Evolutionary conservation across 202 grass and related monocot genomes (phyloP), one percentile per base, ranked within the genome.

Genomic region (Cymbopogon flexuosus): DNA sequence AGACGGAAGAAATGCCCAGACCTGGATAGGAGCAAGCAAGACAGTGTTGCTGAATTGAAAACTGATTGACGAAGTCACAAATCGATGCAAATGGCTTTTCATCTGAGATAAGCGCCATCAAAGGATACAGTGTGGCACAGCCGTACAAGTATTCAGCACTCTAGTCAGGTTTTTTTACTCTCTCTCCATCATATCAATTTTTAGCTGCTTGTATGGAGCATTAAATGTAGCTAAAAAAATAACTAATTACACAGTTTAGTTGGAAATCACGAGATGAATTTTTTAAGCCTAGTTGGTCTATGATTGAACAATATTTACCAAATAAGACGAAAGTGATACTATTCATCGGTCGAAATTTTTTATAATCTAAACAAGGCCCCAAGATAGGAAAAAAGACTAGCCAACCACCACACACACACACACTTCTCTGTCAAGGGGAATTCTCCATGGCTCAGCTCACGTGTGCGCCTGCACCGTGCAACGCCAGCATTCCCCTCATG

Each of bases 401-500:
- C 30, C 36, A 18, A 72, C 62, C 65, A 72, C 43, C 35, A 58
- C 18, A 19, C 1, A 2, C 3, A 1, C 1, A 57, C 27, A 22
- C 21, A n/a, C 63, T 59, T 52, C 0, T 64, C 59, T 13, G 10
- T 37, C 65, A 59, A 11, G 58, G n/a, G 19, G 31, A 62, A 81
- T 45, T 59, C 27, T 70, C n/a, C 27, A 23, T 3, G 6, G 31
- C 27, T 57, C 27, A 65, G 43, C 10, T 46, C 40, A 11, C 6
- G 43, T 65, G 73, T 61, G 39, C 87, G 36, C 87, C 77, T 61
- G 39, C 87, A 60, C 87, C 77, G 74, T 98, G 86, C 52, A 98
- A 72, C 49, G 76, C 83, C 33, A 93, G 23, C 90, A 93, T 98
- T 65, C 95, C 92, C 73, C 60, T 86, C 86, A 51, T 88, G 78